These are phyloP conservation scores for Ichthyophthirius multifiliis DNA, from an alignment of 169 alveolate genomes.

Conservation along the genomic window DNA sequence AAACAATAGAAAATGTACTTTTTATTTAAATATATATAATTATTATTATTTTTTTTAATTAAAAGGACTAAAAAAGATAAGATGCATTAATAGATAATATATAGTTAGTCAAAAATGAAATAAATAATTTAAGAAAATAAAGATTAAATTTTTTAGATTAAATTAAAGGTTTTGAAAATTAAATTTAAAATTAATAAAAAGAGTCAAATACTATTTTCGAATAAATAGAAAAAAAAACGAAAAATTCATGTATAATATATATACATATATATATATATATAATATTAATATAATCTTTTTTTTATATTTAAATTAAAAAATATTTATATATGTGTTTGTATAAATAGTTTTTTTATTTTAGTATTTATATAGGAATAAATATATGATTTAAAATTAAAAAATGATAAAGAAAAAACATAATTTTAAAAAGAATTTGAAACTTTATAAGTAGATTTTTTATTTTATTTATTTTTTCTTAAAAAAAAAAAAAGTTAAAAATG, in stretches of 20 bases:
- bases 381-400: not conserved
- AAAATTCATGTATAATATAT: not conserved
- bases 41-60: not conserved
- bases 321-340: no score
- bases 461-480: not conserved
- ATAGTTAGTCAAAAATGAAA: not conserved
- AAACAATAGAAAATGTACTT: not conserved
- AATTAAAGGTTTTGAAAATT: not conserved
- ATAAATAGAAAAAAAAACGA: not conserved
- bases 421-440: constrained; percentile 4
- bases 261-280: not conserved
- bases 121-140: constrained; percentile 6
- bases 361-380: not conserved
- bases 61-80: not conserved
- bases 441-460: not conserved
- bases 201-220: not conserved
- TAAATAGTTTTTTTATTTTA: not conserved
- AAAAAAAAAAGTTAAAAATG: not conserved
- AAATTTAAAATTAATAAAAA: not conserved
- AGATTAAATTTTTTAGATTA: not conserved
- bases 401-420: not conserved
- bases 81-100: not conserved
- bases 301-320: no score
- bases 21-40: not conserved
- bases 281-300: no score